Conservation (phyloP, 208 protist species). For the Crithidia expoeki region DNA sequence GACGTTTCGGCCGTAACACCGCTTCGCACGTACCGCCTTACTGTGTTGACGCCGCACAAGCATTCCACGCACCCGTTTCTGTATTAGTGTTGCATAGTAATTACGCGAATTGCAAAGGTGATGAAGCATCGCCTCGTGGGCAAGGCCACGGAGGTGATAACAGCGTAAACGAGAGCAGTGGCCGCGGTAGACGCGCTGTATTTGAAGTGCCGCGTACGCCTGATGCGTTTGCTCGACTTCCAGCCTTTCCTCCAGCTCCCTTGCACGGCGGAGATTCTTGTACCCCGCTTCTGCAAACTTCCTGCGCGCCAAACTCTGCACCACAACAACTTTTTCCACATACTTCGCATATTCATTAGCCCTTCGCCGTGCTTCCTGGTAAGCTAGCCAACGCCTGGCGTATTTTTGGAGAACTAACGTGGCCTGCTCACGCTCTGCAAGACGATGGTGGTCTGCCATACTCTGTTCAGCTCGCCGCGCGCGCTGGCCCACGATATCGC, state of each 20-base stretch:
- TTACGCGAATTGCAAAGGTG: constrained; percentile 64
- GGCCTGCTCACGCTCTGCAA: constrained; percentile 40
- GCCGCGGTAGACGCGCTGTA: constrained; percentile 76
- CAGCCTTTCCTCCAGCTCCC: constrained; percentile 1
- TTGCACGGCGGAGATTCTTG: constrained; percentile 18
- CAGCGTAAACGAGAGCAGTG: constrained; percentile 52
- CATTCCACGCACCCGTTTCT: constrained; percentile 74
- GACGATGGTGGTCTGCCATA: constrained; percentile 17
- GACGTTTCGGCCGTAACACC: constrained; percentile 73
- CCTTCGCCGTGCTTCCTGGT: constrained; percentile 39
- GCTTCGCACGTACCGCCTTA: constrained; percentile 41
- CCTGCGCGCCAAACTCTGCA: constrained; percentile 61
- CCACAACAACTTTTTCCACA: constrained; percentile 32
- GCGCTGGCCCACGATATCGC: constrained; percentile 37
- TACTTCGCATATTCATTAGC: constrained; percentile 35
- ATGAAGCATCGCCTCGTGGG: constrained; percentile 53
- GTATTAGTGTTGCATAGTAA: constrained; percentile 82
- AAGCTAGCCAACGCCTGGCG: constrained; percentile 66
- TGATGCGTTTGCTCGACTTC: constrained; percentile 15
- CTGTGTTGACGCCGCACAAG: constrained; percentile 60
- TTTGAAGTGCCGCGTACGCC: constrained; percentile 64
- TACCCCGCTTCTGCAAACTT: constrained; percentile 31
- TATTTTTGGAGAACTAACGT: constrained; percentile 72
- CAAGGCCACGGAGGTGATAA: constrained; percentile 43
- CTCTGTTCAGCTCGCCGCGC: constrained; percentile 15